These are phyloP conservation scores for Neurospora intermedia DNA, from an alignment of 495 filamentous ascomycete species.

Conservation along the genomic window DNA sequence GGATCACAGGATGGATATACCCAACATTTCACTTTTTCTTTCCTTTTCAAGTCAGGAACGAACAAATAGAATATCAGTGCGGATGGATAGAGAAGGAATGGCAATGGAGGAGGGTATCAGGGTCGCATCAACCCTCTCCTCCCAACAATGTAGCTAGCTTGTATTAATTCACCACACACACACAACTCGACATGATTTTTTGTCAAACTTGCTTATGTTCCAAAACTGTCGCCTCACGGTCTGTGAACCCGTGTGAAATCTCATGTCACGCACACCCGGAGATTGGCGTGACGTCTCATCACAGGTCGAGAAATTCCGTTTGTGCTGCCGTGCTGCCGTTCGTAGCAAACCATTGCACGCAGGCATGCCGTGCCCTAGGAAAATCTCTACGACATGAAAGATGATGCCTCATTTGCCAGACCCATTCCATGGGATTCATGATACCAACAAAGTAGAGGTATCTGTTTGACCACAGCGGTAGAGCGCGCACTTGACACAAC, in stretches of 20 bases:
- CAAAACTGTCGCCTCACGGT: neutral
- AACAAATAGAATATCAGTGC: neutral
- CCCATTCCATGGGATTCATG: neutral
- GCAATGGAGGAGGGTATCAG: neutral
- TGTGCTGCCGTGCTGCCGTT: neutral
- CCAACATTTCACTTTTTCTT: conserved; percentile 12
- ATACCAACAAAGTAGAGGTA: neutral
- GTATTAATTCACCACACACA: neutral
- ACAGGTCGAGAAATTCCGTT: neutral
- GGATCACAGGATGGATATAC: conserved; percentile 29
- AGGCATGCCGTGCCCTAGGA: neutral
- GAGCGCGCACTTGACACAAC: neutral
- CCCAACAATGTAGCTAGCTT: neutral
- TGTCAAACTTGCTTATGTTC: neutral
- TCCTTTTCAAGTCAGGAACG: neutral
- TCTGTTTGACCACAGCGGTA: neutral
- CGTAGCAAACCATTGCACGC: neutral
- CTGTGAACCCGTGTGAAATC: neutral
- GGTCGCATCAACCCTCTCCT: neutral
- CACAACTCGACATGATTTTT: neutral
- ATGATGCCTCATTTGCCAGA: neutral
- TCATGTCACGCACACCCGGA: neutral
- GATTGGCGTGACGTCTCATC: neutral
- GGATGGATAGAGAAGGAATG: neutral
- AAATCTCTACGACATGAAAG: neutral